Evolutionary conservation across 371 early-diverging fungal genomes (phyloP).

Genomic region (Rhizopus delemar): DNA sequence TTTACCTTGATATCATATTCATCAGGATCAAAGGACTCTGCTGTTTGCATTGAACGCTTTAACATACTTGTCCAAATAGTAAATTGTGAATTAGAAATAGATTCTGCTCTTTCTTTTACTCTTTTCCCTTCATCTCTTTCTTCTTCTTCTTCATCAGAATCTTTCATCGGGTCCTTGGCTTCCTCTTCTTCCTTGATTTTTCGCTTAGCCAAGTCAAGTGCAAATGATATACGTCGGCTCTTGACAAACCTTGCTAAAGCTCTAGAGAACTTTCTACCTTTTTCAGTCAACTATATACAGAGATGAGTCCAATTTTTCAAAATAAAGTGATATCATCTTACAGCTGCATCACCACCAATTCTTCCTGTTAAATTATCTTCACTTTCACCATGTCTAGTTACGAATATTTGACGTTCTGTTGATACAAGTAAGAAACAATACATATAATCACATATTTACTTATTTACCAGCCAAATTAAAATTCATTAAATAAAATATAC

Average conservation of each 20-base stretch:
- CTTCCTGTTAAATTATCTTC: conserved; percentile 56
- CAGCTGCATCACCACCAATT: conserved; percentile 80
- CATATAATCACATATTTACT: not conserved
- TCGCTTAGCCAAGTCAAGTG: conserved; percentile 33
- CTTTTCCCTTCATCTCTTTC: conserved; percentile 16
- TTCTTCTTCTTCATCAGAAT: conserved; percentile 30
- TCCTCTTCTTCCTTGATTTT: conserved; percentile 36
- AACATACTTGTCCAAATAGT: conserved; percentile 81
- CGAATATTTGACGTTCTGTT: conserved; percentile 73
- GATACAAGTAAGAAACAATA: conserved; percentile 16
- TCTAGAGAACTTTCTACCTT: conserved; percentile 62
- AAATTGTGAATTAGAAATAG: conserved; percentile 43
- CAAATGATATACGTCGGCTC: conserved; percentile 43
- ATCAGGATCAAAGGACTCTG: conserved; percentile 67
- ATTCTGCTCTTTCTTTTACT: conserved; percentile 30
- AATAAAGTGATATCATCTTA: conserved; percentile 32
- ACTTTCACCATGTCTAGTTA: conserved; percentile 84
- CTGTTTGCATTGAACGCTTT: conserved; percentile 71
- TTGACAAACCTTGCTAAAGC: conserved; percentile 71
- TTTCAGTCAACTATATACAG: conserved; percentile 47
- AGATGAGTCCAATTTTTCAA: not conserved
- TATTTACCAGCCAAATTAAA: conserved; percentile 56
- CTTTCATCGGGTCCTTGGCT: conserved; percentile 30
- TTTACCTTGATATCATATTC: conserved; percentile 65
- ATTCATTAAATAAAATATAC: conserved; percentile 88